phyloP scores from a whole-genome alignment of 495 filamentous ascomycete species.

The Trichoderma virens region DNA sequence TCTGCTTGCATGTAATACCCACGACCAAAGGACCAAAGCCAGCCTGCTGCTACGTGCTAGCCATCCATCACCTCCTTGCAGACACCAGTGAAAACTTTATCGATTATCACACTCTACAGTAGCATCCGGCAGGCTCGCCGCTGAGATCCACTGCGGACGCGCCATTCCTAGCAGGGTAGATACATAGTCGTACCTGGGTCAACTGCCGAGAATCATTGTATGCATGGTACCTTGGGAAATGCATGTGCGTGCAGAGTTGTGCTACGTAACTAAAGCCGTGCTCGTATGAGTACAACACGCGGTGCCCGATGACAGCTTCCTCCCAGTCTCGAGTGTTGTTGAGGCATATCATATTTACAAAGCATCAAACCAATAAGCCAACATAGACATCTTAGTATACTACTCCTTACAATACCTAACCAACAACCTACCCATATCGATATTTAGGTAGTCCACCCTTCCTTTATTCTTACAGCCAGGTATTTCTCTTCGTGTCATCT shows the following conservation, averaged over 20 bases:
- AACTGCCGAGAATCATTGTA: conserved; percentile 4
- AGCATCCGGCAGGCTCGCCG: conserved; percentile 8
- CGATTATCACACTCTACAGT: conserved; percentile 4
- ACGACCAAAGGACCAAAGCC: no score
- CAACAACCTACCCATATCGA: no score
- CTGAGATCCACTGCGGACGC: conserved; percentile 6
- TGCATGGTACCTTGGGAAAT: neutral
- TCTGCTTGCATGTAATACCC: neutral
- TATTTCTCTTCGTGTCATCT: no score
- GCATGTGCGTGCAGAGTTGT: neutral
- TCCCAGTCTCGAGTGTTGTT: no score
- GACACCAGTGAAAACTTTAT: conserved; percentile 3
- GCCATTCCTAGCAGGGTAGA: conserved; percentile 7
- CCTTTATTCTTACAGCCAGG: no score
- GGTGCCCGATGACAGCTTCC: neutral
- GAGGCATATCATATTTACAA: no score
- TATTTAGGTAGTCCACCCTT: no score
- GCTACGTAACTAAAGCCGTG: neutral
- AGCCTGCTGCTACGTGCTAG: neutral
- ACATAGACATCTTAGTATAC: no score
- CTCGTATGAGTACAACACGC: no score
- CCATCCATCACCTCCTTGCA: neutral
- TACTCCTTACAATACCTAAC: no score
- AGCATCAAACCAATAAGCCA: no score
- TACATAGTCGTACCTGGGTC: neutral